Evolutionary conservation across 257 asterid species (phyloP).

Genomic region (Nicotiana otophora): DNA sequence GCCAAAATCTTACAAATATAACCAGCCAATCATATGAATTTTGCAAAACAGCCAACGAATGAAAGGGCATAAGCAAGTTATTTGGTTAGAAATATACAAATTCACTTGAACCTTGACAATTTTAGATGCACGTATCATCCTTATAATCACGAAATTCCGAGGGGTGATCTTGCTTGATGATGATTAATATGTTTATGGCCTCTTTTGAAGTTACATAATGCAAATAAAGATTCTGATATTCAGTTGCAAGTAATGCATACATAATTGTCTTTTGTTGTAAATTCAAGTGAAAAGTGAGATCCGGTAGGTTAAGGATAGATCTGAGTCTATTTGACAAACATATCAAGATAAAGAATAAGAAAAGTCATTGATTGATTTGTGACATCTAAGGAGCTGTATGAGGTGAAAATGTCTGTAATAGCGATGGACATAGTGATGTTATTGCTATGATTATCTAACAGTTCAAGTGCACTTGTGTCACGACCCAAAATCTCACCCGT

Average conservation of each 20-base stretch:
- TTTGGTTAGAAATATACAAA: background rate
- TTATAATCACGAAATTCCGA: background rate
- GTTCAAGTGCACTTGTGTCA: background rate
- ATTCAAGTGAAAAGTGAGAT: background rate
- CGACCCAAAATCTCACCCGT: too few relatives aligned
- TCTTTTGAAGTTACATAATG: background rate
- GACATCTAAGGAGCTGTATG: background rate
- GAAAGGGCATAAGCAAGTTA: background rate
- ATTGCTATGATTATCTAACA: background rate
- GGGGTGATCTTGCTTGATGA: background rate
- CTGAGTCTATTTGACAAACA: background rate
- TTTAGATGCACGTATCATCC: background rate
- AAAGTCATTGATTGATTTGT: background rate
- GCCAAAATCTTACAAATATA: background rate
- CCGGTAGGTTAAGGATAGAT: background rate
- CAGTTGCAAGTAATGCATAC: background rate
- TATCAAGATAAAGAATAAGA: background rate
- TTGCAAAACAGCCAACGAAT: background rate
- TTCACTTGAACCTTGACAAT: background rate
- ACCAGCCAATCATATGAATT: background rate
- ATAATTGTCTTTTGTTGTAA: background rate
- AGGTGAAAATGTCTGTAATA: background rate
- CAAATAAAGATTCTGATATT: background rate
- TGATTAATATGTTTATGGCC: background rate
- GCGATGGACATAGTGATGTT: background rate